Percentiles rank a stretch among this genome's conserved stretches.
phyloP scores from a whole-genome alignment of 2,329 filamentous ascomycete genomes.

The Myriosclerotinia curreyana region DNA sequence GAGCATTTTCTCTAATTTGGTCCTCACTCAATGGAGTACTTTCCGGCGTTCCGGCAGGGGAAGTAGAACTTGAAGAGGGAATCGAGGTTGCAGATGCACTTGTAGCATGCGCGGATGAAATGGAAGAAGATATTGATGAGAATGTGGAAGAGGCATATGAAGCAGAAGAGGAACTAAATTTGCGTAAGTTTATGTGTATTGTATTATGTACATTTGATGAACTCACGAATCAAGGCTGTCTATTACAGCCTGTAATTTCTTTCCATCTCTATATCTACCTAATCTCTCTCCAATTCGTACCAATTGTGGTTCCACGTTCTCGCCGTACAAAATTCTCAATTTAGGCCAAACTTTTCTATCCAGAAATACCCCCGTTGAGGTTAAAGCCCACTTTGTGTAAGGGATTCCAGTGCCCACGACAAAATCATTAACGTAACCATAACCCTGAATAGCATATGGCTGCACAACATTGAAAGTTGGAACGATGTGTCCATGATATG shows the following conservation, averaged over 20 bases:
- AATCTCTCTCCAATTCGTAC: slow-evolving; percentile 88
- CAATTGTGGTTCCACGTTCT: slow-evolving; percentile 94
- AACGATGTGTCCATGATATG: slow-evolving; percentile 69
- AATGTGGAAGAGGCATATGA: slow-evolving; percentile 35
- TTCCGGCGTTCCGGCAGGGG: slow-evolving; percentile 35
- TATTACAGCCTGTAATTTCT: slow-evolving; percentile 57
- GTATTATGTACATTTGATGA: slow-evolving; percentile 22
- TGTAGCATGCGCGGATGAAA: slow-evolving; percentile 31
- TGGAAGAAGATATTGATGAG: slow-evolving; percentile 34
- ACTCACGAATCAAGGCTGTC: slow-evolving; percentile 51
- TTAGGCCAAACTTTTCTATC: slow-evolving; percentile 78
- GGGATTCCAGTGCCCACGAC: slow-evolving; percentile 69
- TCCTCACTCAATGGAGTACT: slow-evolving; percentile 44
- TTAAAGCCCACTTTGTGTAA: slow-evolving; percentile 67
- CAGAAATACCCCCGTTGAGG: slow-evolving; percentile 66
- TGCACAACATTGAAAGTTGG: slow-evolving; percentile 72
- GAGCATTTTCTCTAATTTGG: slow-evolving; percentile 55
- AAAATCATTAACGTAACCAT: slow-evolving; percentile 63
- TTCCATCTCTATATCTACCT: slow-evolving; percentile 65
- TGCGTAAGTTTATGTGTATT: slow-evolving; percentile 25
- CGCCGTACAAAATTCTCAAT: slow-evolving; percentile 73
- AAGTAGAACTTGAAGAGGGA: slow-evolving; percentile 29
- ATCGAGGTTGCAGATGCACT: slow-evolving; percentile 23
- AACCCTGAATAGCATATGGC: slow-evolving; percentile 70
- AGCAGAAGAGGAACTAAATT: slow-evolving; percentile 33